These are phyloP conservation scores for Thymus mandschuricus DNA, from an alignment of 257 asterid genomes.

Conservation along the genomic window DNA sequence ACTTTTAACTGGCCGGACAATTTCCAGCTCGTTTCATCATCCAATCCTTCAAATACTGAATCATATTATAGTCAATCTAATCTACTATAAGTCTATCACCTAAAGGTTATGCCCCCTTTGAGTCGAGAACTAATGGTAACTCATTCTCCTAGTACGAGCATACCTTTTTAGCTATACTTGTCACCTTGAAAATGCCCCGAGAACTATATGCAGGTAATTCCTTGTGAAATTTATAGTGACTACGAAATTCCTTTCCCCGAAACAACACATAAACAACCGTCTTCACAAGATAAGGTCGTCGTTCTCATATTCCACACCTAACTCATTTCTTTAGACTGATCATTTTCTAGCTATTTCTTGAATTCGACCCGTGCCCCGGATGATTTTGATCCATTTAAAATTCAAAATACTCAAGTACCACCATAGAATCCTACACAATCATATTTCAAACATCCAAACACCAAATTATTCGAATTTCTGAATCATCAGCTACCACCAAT, in stretches of 20 bases:
- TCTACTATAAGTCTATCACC: too few species aligned
- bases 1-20: too few species aligned
- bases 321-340: not conserved
- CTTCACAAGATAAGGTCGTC: too few species aligned
- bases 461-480: not conserved
- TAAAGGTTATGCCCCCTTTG: too few species aligned
- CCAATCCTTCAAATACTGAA: too few species aligned
- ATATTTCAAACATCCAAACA: too few species aligned
- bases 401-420: not conserved
- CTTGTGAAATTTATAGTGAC: not conserved
- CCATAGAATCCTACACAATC: not conserved
- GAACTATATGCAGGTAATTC: not conserved
- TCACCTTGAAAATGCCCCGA: not conserved
- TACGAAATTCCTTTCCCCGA: not conserved
- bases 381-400: not conserved
- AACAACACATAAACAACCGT: not conserved
- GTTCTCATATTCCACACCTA: not conserved
- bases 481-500: constrained; percentile 9
- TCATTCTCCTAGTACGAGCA: constrained; percentile 19
- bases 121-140: not conserved
- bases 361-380: not conserved
- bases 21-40: too few species aligned
- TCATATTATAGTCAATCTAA: too few species aligned
- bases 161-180: not conserved
- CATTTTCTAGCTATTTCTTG: not conserved